Evolutionary conservation across 2,329 filamentous ascomycete genomes (phyloP).

Genomic region (Fusarium torulosum): DNA sequence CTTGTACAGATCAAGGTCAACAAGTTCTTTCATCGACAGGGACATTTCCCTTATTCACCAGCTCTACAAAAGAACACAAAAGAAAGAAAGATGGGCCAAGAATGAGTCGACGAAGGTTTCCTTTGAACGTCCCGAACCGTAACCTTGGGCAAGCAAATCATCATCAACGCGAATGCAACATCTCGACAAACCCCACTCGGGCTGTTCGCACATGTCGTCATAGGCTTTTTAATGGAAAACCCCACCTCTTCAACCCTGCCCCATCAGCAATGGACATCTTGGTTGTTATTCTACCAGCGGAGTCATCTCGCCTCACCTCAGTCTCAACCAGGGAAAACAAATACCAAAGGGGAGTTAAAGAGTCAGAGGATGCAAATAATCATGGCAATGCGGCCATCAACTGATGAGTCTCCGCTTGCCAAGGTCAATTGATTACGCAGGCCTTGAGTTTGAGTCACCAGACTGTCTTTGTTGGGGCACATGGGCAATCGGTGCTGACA

Average conservation of each 20-base stretch:
- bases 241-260: conserved; percentile 33
- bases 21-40: conserved; percentile 35
- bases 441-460: conserved; percentile 38
- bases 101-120: conserved; percentile 32
- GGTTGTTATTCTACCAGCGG: conserved; percentile 28
- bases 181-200: conserved; percentile 16
- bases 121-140: conserved; percentile 34
- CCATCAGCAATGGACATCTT: conserved; percentile 30
- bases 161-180: conserved; percentile 1
- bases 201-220: conserved; percentile 38
- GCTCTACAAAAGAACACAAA: conserved; percentile 15
- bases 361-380: background rate
- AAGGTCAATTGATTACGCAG: conserved; percentile 35
- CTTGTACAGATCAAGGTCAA: conserved; percentile 10
- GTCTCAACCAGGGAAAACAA: background rate
- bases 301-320: conserved; percentile 8
- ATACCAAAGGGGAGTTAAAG: background rate
- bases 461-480: conserved; percentile 33
- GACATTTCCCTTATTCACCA: conserved; percentile 22
- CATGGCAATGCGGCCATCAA: conserved; percentile 4
- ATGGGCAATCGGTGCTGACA: conserved; percentile 36
- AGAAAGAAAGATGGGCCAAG: background rate
- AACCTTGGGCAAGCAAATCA: conserved; percentile 30
- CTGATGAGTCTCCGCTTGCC: conserved; percentile 9
- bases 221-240: conserved; percentile 25